Conservation (phyloP, 192 early-diverging fungal species). For the Podila epicladia region DNA sequence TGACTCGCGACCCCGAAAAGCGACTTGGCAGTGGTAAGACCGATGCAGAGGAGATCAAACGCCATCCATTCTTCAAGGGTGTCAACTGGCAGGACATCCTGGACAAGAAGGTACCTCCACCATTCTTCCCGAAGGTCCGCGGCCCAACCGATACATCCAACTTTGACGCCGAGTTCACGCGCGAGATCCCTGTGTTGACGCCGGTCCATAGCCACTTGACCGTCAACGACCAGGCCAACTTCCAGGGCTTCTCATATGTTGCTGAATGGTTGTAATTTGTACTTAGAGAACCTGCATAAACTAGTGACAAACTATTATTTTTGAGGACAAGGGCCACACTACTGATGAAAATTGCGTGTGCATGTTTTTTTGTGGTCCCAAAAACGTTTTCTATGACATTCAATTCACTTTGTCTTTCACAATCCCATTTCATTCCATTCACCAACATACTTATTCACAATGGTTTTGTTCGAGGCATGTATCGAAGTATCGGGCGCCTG, state of each 20-base stretch:
- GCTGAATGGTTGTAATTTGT: slow-evolving; percentile 79
- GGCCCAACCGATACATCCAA: slow-evolving; percentile 91
- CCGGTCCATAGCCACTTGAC: slow-evolving; percentile 88
- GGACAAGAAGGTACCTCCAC: slow-evolving; percentile 87
- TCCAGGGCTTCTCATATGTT: slow-evolving; percentile 93
- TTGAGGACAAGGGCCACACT: not conserved
- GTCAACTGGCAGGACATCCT: slow-evolving; percentile 97
- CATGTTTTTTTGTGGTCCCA: too few species aligned
- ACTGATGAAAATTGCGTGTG: not conserved
- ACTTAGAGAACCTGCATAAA: not conserved
- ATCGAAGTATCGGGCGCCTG: not conserved
- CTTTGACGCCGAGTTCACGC: slow-evolving; percentile 99
- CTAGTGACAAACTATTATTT: not conserved
- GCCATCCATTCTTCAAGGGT: slow-evolving; percentile 93
- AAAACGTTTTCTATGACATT: not conserved
- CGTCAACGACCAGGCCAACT: slow-evolving; percentile 91
- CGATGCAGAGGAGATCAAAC: slow-evolving; percentile 94
- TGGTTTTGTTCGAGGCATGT: slow-evolving; percentile 12
- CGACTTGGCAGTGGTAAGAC: slow-evolving; percentile 84
- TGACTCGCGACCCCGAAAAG: slow-evolving; percentile 88
- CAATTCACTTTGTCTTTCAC: not conserved
- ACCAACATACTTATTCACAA: not conserved
- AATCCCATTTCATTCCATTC: too few species aligned
- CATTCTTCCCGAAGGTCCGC: slow-evolving; percentile 90
- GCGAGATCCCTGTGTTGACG: slow-evolving; percentile 91